These are phyloP conservation scores for Colletotrichum liaoningense DNA, from an alignment of 2,329 filamentous ascomycete species.

Conservation along the genomic window DNA sequence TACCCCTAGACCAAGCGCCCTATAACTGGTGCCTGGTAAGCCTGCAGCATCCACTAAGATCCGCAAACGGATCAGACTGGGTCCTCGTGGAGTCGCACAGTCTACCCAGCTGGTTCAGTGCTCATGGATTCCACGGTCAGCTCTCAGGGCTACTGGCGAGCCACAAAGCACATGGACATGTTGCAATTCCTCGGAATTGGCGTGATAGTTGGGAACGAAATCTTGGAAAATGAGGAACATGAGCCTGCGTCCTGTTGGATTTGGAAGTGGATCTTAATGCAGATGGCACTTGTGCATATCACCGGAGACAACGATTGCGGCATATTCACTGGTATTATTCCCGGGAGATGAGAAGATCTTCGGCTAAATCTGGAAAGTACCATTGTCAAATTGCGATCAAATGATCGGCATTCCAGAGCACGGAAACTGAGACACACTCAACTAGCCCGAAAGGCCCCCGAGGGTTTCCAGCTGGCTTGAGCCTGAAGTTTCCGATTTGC, in stretches of 20 bases:
- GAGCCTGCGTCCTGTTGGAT: background rate
- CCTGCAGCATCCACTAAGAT: background rate
- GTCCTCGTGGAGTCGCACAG: background rate
- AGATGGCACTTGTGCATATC: background rate
- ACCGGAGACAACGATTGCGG: background rate
- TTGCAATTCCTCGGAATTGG: too few species aligned
- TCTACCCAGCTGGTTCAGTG: background rate
- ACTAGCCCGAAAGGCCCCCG: background rate
- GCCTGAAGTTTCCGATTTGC: background rate
- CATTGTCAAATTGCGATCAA: background rate
- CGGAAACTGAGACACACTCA: background rate
- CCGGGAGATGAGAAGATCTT: background rate
- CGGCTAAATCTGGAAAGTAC: background rate
- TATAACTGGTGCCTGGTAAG: background rate
- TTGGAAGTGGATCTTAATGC: background rate
- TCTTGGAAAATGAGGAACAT: background rate
- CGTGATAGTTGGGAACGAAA: background rate
- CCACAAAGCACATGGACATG: background rate
- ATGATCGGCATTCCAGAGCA: background rate
- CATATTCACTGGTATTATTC: background rate
- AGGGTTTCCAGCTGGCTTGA: too few species aligned
- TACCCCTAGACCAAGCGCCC: conserved; percentile 30
- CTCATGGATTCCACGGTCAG: background rate
- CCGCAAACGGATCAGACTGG: background rate
- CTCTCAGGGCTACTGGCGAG: background rate